Evolutionary conservation across 768 basidiomycete species (phyloP), one percentile per base, ranked within the genome.

Genomic region (Clitopilus hobsonii): DNA sequence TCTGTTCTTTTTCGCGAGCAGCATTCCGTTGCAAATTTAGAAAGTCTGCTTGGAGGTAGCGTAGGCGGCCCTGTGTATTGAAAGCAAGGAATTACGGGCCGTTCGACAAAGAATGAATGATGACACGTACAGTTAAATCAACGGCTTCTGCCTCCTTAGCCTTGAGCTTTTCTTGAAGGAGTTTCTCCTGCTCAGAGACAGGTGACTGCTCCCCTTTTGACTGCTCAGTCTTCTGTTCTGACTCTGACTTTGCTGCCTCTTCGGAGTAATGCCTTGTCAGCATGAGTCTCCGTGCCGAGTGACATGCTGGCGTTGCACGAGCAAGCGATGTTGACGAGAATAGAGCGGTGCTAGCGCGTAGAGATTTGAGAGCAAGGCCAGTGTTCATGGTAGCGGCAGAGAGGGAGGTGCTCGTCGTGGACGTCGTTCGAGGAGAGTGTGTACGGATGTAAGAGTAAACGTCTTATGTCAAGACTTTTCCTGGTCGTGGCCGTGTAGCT

Each of bases 11-110:
- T 74, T 98, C 97, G 57, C 89, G 82, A 25, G 87, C 86, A 53
- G 94, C 82, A 64, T 94, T 93, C 54, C 94, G 89, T 67, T 95
- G 94, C 41, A 97, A 79, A 71, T 98, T 99, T 41, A 96, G 74
- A 72, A 94, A 94, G 74, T 99, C 97, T 63, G 97, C 97, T 67
- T 94, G 89, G 55, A 91, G 78, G 68, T 98, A 97, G 48, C 89
- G 86, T 62, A 97, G 78, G 59, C 94, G 91, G 67, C 86, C 80
- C 96, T 97, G 69, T 14, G 18, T 32, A 7, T 55, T 60, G 49
- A 59, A n/a, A 51, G 30, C 23, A 18, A 28, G 30, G 49, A 27
- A 26, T 51, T 28, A 28, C 49, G 26, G 49, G 24, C 30, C 49
- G 25, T 23, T 45, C 22, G 41, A 45, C 41, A 45, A 45, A 45